Base-by-base conservation (phyloP, 2,329 filamentous ascomycete species). In the Nannizziopsis arthrosporioides region DNA sequence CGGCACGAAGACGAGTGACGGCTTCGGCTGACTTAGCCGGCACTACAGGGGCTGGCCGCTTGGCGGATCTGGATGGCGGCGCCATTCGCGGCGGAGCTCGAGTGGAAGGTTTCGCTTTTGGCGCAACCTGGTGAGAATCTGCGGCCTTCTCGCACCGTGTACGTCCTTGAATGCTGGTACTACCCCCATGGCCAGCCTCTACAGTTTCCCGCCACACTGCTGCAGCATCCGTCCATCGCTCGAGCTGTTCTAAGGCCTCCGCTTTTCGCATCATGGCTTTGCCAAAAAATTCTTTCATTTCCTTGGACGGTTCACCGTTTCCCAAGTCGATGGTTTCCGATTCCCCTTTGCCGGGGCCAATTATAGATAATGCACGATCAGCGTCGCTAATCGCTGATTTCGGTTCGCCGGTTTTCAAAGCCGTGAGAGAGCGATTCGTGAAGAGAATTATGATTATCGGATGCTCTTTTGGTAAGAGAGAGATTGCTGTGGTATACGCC, bases 261-360 rank as follows among this genome's bases (percentile, higher is more conserved):
- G 92, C 92, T 70, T 96, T 96, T 47, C 92, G 83, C 68, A 85
- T 90, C 27, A 96, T 70, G 0, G 90, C 90, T 65, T 96, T 98
- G 46, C 87, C 89, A 61, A 84, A 96, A 53, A 94, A 85, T 14
- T 94, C 89, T 54, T 80, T 84, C 85, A 98, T 94, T 42, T 90
- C 83, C 56, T 93, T 92, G 15, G 71, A 70, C 48, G 82, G 74
- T 31, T 80, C 75, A n/a, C 73, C 72, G 17, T 73, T 74, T 18
- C 73, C 74, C 0, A 94, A 71, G 15, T 82, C 74, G 38, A 98
- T 86, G 5, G 71, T 77, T 67, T 98, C 92, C 14, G 80, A 81
- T 55, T 88, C 82, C 3, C 92, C 92, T 53, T 80, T 82, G 1
- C 78, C 76, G 0, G 81, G 73, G 0, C 92, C 92, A 52, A 98